Percentiles rank a stretch among this genome's conserved stretches.
Evolutionary conservation across 345 rosid species (phyloP).

Genomic region (Populus simonii): DNA sequence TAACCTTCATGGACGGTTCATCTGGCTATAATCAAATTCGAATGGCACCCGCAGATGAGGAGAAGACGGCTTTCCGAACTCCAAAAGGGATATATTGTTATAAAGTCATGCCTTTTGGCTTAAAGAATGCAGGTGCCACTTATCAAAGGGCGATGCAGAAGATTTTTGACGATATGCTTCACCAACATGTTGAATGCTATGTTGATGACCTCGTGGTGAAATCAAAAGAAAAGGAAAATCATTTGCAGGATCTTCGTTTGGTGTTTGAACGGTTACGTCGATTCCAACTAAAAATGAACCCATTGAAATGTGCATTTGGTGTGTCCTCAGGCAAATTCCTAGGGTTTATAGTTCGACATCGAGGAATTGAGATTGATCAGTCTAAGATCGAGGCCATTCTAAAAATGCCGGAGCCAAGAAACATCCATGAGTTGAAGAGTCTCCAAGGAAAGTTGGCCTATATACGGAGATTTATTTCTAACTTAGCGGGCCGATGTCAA

Average conservation of each 20-base stretch:
- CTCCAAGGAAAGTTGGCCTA: not conserved
- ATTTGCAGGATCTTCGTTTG: not conserved
- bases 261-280: not conserved
- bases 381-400: not conserved
- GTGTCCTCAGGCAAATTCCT: constrained; percentile 5
- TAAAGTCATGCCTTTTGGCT: constrained; percentile 9
- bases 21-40: too few relatives aligned
- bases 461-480: too few relatives aligned
- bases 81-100: not conserved
- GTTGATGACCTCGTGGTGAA: constrained; percentile 7
- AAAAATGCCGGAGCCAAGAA: not conserved
- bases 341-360: not conserved
- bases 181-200: constrained; percentile 14
- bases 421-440: not conserved
- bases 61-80: too few relatives aligned
- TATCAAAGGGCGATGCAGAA: constrained; percentile 11
- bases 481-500: too few relatives aligned
- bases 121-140: not conserved
- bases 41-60: too few relatives aligned
- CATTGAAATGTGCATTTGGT: not conserved
- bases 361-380: constrained; percentile 10
- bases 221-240: not conserved
- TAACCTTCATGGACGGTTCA: too few relatives aligned
- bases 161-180: constrained; percentile 1
- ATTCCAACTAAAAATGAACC: not conserved